Conservation (phyloP, 2,329 filamentous ascomycete genomes). For the Stagonosporopsis chrysanthemi region DNA sequence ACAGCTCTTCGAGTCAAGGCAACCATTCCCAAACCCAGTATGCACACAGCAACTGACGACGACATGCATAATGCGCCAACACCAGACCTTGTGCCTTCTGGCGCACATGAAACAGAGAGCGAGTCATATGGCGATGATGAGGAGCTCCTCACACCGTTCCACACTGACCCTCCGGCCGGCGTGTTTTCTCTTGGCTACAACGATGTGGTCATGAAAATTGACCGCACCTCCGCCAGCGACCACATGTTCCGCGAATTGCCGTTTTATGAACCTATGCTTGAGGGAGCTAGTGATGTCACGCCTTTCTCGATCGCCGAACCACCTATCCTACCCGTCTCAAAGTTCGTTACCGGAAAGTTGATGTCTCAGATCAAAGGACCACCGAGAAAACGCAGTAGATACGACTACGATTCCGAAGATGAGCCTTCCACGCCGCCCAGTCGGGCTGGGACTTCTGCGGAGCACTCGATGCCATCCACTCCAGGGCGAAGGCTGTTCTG, state of each 20-base stretch:
- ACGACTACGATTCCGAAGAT: conserved; percentile 77
- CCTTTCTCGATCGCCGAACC: conserved; percentile 45
- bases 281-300: conserved; percentile 42
- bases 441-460: conserved; percentile 52
- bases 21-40: conserved; percentile 38
- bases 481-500: conserved; percentile 50
- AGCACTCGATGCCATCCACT: conserved; percentile 52
- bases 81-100: conserved; percentile 50
- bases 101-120: conserved; percentile 49
- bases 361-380: conserved; percentile 71
- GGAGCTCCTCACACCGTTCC: conserved; percentile 53
- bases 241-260: conserved; percentile 82
- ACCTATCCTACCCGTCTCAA: conserved; percentile 83
- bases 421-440: conserved; percentile 52
- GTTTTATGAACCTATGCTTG: conserved; percentile 66
- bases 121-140: conserved; percentile 51
- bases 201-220: conserved; percentile 80
- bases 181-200: conserved; percentile 85
- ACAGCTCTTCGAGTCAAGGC: conserved; percentile 73
- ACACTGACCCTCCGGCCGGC: conserved; percentile 69
- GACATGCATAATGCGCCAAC: conserved; percentile 51
- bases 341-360: conserved; percentile 83
- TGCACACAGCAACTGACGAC: conserved; percentile 28
- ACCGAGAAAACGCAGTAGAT: conserved; percentile 80
- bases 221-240: conserved; percentile 76